Evolutionary conservation across 1,284 basidiomycete species (phyloP).

Genomic region (Volvariella volvacea): DNA sequence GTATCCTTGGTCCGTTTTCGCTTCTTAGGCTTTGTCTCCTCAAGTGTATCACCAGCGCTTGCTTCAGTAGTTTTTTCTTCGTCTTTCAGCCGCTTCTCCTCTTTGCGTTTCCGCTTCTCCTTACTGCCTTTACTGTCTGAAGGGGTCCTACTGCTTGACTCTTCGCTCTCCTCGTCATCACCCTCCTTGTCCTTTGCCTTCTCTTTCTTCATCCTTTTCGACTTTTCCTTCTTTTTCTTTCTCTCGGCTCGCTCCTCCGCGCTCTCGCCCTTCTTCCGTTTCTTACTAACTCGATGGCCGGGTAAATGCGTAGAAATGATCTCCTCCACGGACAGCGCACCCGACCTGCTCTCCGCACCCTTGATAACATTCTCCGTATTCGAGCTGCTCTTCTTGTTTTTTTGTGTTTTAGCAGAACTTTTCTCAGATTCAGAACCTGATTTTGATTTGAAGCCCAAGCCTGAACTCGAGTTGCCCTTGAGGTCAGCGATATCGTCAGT

Average conservation of each 20-base stretch:
- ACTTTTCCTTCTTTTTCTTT: constrained; percentile 12
- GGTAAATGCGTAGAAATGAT: neutral
- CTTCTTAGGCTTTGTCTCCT: no score
- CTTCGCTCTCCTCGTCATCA: constrained; percentile 4
- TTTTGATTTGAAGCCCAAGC: no score
- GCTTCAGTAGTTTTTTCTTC: no score
- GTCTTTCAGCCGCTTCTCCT: no score
- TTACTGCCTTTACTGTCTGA: neutral
- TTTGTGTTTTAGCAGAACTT: no score
- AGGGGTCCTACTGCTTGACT: neutral
- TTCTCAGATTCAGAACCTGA: neutral
- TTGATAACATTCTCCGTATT: neutral
- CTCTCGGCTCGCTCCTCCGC: constrained; percentile 7
- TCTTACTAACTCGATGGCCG: constrained; percentile 5
- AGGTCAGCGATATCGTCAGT: no score
- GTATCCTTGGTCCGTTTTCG: no score
- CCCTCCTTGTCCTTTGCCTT: constrained; percentile 14
- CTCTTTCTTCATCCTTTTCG: constrained; percentile 12
- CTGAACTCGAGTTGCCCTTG: no score
- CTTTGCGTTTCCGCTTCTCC: no score
- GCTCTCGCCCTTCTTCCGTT: constrained; percentile 1
- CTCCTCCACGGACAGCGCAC: neutral
- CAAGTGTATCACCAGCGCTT: no score
- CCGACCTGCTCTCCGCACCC: neutral
- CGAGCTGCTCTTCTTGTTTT: no score